phyloP scores from a whole-genome alignment of 805 yeast genomes.

The Middelhovenomyces tepae region DNA sequence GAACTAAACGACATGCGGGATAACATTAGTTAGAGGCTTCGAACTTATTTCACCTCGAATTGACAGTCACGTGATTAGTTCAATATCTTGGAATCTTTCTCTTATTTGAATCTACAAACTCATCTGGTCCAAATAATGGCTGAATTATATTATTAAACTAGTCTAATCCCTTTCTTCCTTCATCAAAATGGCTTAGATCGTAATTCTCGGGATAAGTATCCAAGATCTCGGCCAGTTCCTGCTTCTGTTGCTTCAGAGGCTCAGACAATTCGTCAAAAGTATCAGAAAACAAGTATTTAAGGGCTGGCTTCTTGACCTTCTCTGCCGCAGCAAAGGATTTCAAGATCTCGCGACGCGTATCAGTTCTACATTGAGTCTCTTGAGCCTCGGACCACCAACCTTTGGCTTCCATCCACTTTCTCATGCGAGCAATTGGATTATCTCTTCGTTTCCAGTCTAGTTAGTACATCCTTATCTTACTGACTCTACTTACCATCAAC shows the following conservation, averaged over 20 bases:
- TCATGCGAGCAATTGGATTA: conserved; percentile 26
- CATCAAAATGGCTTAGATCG: conserved; percentile 19
- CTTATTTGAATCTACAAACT: too few relatives aligned
- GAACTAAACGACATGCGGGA: too few relatives aligned
- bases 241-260: conserved; percentile 20
- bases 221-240: conserved; percentile 22
- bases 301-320: conserved; percentile 22
- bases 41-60: too few relatives aligned
- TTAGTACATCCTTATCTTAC: too few relatives aligned
- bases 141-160: too few relatives aligned
- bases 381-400: conserved; percentile 25
- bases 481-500: too few relatives aligned
- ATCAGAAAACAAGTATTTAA: conserved; percentile 21
- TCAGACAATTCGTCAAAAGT: conserved; percentile 18
- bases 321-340: conserved; percentile 24
- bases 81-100: too few relatives aligned
- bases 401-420: conserved; percentile 24
- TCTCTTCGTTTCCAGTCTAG: conserved; percentile 27
- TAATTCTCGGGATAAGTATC: conserved; percentile 24
- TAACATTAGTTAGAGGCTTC: too few relatives aligned
- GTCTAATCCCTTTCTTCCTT: conserved; percentile 19
- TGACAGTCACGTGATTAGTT: too few relatives aligned
- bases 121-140: too few relatives aligned
- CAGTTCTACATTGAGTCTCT: conserved; percentile 19
- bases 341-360: conserved; percentile 20